Base-by-base conservation (phyloP, 305 asterid genomes). In the Salvia sclarea region DNA sequence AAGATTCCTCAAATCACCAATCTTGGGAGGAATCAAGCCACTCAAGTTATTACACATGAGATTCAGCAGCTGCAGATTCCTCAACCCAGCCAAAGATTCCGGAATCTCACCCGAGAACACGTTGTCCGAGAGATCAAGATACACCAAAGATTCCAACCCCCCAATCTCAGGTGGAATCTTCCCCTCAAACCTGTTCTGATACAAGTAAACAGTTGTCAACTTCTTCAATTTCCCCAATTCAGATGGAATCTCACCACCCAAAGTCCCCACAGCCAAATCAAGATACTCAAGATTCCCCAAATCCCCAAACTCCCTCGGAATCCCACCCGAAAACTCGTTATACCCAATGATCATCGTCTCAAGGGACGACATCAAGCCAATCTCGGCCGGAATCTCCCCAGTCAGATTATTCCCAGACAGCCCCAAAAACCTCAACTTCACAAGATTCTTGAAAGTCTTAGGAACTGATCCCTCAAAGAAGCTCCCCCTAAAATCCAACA, bases 381-480 rank as follows among this genome's bases (percentile, higher is more conserved):
- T 61, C 79, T 84, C 90, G 0, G 28, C 61, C 45, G 96, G 92
- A 41, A 90, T 81, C 35, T 66, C 77, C 12, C 94, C 97, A 0
- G 95, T 84, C 10, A 90, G 84, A 50, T 90, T 88, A 38, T 90
- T 90, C 3, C 97, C 97, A 2, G 97, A 88, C 5, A 90, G 81
- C 58, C 95, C 95, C 9, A 90, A 81, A 80, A 86, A 90, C 82
- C 59, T 84, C 72, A 88, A 47, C 66, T 76, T 86, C 60, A 75
- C 70, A 75, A 90, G 50, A 49, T 83, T 79, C 79, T 70, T 80
- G 82, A 77, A 90, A 4, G 87, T 74, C 25, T 63, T 6, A 9
- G 97, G 97, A 0, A 90, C 82, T 12, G 88, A 71, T 6, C 96
- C 94, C 77, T 81, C 82, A 40, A 90, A 88, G 76, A 78, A 90